phyloP scores from a whole-genome alignment of 495 filamentous ascomycete genomes.

The Venustampulla echinocandica region DNA sequence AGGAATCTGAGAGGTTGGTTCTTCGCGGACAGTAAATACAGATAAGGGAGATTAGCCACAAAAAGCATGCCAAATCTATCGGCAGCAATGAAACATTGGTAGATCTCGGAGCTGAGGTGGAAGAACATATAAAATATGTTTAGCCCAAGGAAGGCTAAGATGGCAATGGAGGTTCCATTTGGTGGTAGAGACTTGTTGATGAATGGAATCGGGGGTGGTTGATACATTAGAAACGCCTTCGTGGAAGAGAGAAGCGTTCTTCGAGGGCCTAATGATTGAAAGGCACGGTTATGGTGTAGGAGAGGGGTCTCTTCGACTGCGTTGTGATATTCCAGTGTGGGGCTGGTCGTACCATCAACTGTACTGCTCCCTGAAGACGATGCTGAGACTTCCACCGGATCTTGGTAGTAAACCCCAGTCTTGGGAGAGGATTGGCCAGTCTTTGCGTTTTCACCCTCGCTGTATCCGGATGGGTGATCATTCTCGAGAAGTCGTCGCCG shows the following conservation, averaged over 20 bases:
- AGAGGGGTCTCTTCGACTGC: conserved; percentile 15
- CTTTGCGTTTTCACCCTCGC: not conserved
- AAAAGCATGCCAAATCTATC: conserved; percentile 47
- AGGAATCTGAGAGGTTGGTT: conserved; percentile 50
- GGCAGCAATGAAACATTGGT: conserved; percentile 44
- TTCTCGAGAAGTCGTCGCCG: not conserved
- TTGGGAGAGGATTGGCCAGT: not conserved
- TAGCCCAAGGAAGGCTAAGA: conserved; percentile 40
- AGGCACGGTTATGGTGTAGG: not conserved
- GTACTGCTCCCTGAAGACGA: conserved; percentile 15
- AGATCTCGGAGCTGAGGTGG: conserved; percentile 32
- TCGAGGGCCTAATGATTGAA: not conserved
- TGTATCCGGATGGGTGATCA: not conserved
- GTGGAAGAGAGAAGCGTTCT: conserved; percentile 1
- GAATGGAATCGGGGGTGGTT: conserved; percentile 44
- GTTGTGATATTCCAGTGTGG: conserved; percentile 2
- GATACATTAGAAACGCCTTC: conserved; percentile 29
- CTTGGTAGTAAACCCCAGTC: not conserved
- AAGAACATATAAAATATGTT: conserved; percentile 50
- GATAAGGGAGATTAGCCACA: conserved; percentile 48
- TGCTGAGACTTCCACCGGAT: conserved; percentile 4
- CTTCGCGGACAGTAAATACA: conserved; percentile 56
- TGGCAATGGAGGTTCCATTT: conserved; percentile 41
- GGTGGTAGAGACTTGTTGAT: conserved; percentile 45
- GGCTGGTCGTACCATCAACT: conserved; percentile 8